These are phyloP conservation scores for Pseudogymnoascus sp. DNA, from an alignment of 2,329 filamentous ascomycete species.

Conservation along the genomic window DNA sequence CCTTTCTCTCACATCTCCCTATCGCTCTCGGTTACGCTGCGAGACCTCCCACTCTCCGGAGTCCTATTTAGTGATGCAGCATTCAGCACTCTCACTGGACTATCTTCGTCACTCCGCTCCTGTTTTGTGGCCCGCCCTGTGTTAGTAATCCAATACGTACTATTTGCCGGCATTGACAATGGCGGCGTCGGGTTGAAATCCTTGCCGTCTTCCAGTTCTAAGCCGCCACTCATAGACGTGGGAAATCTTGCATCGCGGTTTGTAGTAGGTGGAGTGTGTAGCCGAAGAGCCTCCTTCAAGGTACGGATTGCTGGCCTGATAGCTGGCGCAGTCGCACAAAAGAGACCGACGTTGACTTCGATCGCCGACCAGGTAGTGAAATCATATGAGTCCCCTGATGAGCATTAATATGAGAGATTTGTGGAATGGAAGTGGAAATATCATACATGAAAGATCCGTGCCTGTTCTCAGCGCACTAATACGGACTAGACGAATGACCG, in stretches of 20 bases:
- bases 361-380: constrained; percentile 18
- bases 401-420: background rate
- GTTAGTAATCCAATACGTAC: background rate
- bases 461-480: constrained; percentile 1
- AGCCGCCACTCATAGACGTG: background rate
- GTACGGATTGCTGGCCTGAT: constrained; percentile 17
- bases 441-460: constrained; percentile 17
- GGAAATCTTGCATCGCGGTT: background rate
- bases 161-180: background rate
- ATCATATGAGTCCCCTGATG: constrained; percentile 14
- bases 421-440: background rate
- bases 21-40: background rate
- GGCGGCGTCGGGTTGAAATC: background rate
- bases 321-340: constrained; percentile 18
- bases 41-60: background rate
- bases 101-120: constrained; percentile 1
- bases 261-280: background rate
- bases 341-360: constrained; percentile 17
- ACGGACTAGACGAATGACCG: constrained; percentile 13
- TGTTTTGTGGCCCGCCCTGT: background rate
- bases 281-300: background rate
- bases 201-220: background rate
- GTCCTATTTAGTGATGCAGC: background rate
- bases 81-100: background rate
- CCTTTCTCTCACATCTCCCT: background rate